Evolutionary conservation across 257 asterid species (phyloP), one percentile per base, ranked within the genome.

Genomic region (Phtheirospermum japonicum): DNA sequence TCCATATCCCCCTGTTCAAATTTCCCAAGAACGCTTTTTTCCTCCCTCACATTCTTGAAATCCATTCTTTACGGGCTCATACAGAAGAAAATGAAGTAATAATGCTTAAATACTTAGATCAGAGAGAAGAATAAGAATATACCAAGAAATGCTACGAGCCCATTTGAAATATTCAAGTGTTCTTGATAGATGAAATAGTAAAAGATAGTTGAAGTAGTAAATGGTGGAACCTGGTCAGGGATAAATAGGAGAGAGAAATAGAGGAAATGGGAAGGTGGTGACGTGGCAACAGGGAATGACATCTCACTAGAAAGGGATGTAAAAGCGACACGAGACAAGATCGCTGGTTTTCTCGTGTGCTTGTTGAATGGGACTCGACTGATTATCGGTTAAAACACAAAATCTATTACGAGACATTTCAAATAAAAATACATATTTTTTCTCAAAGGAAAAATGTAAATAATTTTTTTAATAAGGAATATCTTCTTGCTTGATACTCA

Each of bases 41-140:
- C 76, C 45, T 13, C 64, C 11, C n/a, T 20, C 37, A 26, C 64
- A 23, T 68, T 60, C 67, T 72, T 72, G 51, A 56, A 39, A 68
- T 73, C 76, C 79, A 70, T 77, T 14, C 5, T 42, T 14, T 28
- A 11, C 20, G 67, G 67, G 64, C 65, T 30, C 48, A 36, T 37
- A 30, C 10, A 23, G 0, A 5, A 46, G 59, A 17, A 23, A 40
- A 7, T 16, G 50, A 34, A n/a, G 14, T 6, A 49, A 62, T 9
- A 45, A 31, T 30, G 53, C 20, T 63, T 30, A 18, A 64, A 30
- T 37, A 45, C 36, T 23, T 23, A 23, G 28, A 23, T 23, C 28
- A 23, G 28, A 1, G 28, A 23, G 28, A 23, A 23, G 28, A 23
- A 36, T 36, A 1, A 36, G 0, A 6, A 36, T 6, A 36, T 6